Evolutionary conservation across 2,329 filamentous ascomycete species (phyloP).

Genomic region (Drechslera avenae): DNA sequence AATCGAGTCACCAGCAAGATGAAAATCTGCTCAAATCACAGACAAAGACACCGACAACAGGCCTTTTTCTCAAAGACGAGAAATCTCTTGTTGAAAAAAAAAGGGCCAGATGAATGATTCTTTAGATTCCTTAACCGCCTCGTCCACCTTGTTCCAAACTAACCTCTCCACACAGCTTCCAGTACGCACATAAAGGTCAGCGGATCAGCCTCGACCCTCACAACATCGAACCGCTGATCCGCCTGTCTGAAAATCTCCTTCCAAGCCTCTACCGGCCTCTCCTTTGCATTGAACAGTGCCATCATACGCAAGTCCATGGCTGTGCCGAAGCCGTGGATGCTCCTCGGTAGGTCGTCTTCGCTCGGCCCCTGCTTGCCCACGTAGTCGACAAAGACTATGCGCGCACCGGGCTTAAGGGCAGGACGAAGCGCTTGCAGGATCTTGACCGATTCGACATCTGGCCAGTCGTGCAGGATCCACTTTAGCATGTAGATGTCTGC

Average conservation of each 20-base stretch:
- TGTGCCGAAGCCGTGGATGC: conserved; percentile 34
- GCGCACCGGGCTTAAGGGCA: conserved; percentile 60
- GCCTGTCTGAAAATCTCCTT: conserved; percentile 53
- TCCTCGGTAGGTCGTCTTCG: conserved; percentile 30
- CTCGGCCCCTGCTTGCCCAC: conserved; percentile 39
- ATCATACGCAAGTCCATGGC: conserved; percentile 58
- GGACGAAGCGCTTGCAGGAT: conserved; percentile 57
- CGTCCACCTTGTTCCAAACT: neutral
- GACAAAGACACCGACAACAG: too few relatives aligned
- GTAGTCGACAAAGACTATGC: conserved; percentile 52
- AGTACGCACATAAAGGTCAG: conserved; percentile 34
- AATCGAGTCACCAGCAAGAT: neutral
- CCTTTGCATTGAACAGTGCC: conserved; percentile 56
- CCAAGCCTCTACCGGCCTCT: conserved; percentile 56
- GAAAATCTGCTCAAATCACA: too few relatives aligned
- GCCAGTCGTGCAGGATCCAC: conserved; percentile 67
- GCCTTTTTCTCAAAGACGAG: neutral
- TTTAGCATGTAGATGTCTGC: conserved; percentile 63
- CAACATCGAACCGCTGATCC: conserved; percentile 54
- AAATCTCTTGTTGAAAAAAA: too few relatives aligned
- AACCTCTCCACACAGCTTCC: conserved; percentile 36
- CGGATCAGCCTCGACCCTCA: conserved; percentile 28
- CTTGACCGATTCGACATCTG: conserved; percentile 53
- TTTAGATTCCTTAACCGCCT: too few relatives aligned
- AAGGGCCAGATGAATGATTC: too few relatives aligned